Percentiles rank a stretch among this genome's conserved stretches.
These are phyloP conservation scores for Ceratocystis papillata DNA, from an alignment of 2,329 filamentous ascomycete species.

Conservation along the genomic window DNA sequence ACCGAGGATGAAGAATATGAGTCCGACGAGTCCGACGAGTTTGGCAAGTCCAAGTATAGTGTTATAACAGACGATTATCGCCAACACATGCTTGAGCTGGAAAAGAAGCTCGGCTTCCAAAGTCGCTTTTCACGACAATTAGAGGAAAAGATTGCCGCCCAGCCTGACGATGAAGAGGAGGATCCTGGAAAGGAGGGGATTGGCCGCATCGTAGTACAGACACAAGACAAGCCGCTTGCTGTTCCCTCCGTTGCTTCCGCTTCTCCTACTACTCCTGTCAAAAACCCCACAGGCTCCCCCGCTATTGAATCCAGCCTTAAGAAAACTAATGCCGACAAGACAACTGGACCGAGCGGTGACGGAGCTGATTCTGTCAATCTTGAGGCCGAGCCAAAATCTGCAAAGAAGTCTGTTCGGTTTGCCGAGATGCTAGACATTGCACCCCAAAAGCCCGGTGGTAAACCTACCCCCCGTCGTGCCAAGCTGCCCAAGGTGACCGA, in stretches of 20 bases:
- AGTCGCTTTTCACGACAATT: conserved; percentile 36
- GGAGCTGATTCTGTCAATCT: conserved; percentile 17
- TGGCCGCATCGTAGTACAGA: conserved; percentile 44
- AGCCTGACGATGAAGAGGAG: conserved; percentile 31
- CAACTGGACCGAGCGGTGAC: conserved; percentile 23
- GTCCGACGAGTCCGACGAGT: conserved; percentile 56
- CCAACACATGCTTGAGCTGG: conserved; percentile 72
- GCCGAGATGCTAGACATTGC: conserved; percentile 64
- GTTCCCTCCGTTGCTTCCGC: conserved; percentile 15
- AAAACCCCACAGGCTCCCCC: neutral
- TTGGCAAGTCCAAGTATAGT: conserved; percentile 58
- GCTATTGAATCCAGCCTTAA: conserved; percentile 28
- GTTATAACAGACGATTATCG: conserved; percentile 65
- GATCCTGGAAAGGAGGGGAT: conserved; percentile 42
- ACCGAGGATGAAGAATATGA: conserved; percentile 42
- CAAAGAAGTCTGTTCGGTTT: conserved; percentile 70
- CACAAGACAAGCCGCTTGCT: conserved; percentile 21
- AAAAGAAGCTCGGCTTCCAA: conserved; percentile 59
- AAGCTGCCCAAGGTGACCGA: conserved; percentile 25
- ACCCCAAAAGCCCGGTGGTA: conserved; percentile 28
- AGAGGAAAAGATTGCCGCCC: conserved; percentile 43
- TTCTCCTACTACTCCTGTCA: neutral
- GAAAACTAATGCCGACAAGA: conserved; percentile 27
- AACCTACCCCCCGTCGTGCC: conserved; percentile 17
- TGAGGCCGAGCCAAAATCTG: conserved; percentile 22